Evolutionary conservation across 2,329 filamentous ascomycete genomes (phyloP), one percentile per base, ranked within the genome.

Genomic region (Stenocarpella maydis): DNA sequence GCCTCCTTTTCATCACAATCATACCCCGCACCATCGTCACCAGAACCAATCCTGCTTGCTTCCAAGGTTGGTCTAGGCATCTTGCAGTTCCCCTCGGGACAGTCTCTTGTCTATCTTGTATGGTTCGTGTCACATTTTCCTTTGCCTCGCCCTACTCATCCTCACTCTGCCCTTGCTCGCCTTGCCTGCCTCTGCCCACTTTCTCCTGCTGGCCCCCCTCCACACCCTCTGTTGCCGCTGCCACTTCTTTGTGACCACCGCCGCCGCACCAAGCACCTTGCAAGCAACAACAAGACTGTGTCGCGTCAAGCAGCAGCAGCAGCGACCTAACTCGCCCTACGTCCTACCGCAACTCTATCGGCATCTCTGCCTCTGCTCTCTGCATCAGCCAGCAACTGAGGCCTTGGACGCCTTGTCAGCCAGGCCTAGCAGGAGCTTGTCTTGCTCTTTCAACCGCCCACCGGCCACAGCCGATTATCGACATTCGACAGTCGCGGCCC

Each of bases 381-480:
- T 50, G 45, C 28, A 43, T 45, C 49, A 43, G 47, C 50, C 28
- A 43, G 37, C 49, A 43, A 39, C 50, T 21, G 26, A 26, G 50
- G 45, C 49, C 41, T 53, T 58, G 39, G 55, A 65, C 65, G 53
- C 64, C 70, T 49, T 21, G 53, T 58, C 55, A 65, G 70, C 67
- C 58, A 69, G 54, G 64, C 50, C 63, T n/a, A 67, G 64, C 55
- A 71, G 63, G 67, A 71, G 67, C 63, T 69, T 71, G 67, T 60
- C n/a, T 28, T 52, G 34, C 34, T 37, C 34, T 37, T 37, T 37
- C 34, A 12, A 37, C 47, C 47, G 70, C 65, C 67, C 54, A 67
- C 34, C 34, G 34, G 6, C 34, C 34, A 37, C 34, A 37, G 34
- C 12, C 9, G 34, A 37, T 37, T 10, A 12, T 37, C 34, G 34